phyloP scores from a whole-genome alignment of 2,329 filamentous ascomycete species.

The Chlorencoelia australis region DNA sequence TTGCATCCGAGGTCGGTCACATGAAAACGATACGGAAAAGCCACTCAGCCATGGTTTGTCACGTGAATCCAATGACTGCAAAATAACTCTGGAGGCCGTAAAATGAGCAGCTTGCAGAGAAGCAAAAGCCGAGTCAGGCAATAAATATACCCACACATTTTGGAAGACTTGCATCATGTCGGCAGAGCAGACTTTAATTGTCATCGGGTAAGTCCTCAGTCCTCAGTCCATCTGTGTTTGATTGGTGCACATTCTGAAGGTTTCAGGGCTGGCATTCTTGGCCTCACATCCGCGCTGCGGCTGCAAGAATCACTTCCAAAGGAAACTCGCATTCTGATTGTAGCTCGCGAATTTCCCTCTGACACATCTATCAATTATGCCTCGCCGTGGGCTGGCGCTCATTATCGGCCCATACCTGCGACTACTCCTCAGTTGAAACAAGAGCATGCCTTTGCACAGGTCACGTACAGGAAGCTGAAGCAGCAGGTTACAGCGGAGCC shows the following conservation, averaged over 20 bases:
- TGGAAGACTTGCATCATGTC: not conserved
- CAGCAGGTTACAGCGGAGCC: slow-evolving; percentile 27
- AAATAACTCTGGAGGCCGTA: no score
- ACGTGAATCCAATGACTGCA: no score
- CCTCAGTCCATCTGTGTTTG: not conserved
- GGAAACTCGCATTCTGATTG: slow-evolving; percentile 17
- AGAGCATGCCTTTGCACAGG: slow-evolving; percentile 30
- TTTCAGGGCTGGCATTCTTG: not conserved
- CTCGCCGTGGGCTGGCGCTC: slow-evolving; percentile 36
- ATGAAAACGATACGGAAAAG: not conserved
- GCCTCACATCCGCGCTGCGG: not conserved
- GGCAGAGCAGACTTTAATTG: not conserved
- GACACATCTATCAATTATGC: slow-evolving; percentile 34
- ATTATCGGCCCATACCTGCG: slow-evolving; percentile 36
- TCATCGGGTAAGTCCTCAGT: not conserved
- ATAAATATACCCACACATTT: not conserved
- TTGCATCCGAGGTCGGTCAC: not conserved
- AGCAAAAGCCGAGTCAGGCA: not conserved
- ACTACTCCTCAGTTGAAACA: slow-evolving; percentile 27
- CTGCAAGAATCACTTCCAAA: not conserved
- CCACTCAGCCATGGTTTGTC: not conserved
- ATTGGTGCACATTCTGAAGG: not conserved
- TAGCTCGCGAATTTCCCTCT: slow-evolving; percentile 32
- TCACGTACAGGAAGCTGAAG: slow-evolving; percentile 31
- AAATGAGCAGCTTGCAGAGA: no score